Percentiles rank a stretch among this genome's conserved stretches.
These are phyloP conservation scores for Carallia pectinifolia DNA, from an alignment of 345 rosid genomes.

Conservation along the genomic window DNA sequence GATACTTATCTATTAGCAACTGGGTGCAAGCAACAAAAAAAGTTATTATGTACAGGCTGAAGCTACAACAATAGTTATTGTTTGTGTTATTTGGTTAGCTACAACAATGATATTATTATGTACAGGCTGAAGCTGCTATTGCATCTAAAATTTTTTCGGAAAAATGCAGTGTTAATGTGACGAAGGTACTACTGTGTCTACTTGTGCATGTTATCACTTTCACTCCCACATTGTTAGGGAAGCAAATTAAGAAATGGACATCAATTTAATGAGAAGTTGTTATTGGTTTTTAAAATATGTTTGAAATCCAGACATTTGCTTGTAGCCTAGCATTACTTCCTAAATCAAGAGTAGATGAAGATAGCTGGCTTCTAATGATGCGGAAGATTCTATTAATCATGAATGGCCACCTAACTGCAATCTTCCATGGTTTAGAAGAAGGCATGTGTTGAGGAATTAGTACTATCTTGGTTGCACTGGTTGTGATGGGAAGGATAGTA, in stretches of 20 bases:
- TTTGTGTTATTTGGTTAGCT: not conserved
- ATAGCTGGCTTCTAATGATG: slow-evolving; percentile 73
- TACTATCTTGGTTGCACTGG: slow-evolving; percentile 10
- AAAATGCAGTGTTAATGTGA: slow-evolving; percentile 48
- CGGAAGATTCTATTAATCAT: slow-evolving; percentile 60
- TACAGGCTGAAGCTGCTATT: slow-evolving; percentile 71
- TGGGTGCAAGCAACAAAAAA: not conserved
- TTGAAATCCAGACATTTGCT: slow-evolving; percentile 62
- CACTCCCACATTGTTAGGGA: slow-evolving; percentile 8
- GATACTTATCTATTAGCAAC: not conserved
- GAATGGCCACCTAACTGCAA: slow-evolving; percentile 55
- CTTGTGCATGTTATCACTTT: not conserved
- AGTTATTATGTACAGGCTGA: not conserved
- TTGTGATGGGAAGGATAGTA: slow-evolving; percentile 10
- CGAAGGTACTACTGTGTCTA: slow-evolving; percentile 50
- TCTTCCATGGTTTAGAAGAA: slow-evolving; percentile 82
- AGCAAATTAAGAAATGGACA: slow-evolving; percentile 6
- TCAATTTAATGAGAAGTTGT: slow-evolving; percentile 14
- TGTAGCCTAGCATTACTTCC: slow-evolving; percentile 83
- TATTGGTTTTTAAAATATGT: slow-evolving; percentile 8
- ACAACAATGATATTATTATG: not conserved
- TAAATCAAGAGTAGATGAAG: slow-evolving; percentile 70
- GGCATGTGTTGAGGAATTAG: slow-evolving; percentile 34
- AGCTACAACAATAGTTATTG: too few relatives aligned
- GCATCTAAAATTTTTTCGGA: slow-evolving; percentile 61